These are phyloP conservation scores for Kuraishia ogatae DNA, from an alignment of 805 yeast species.

Conservation along the genomic window DNA sequence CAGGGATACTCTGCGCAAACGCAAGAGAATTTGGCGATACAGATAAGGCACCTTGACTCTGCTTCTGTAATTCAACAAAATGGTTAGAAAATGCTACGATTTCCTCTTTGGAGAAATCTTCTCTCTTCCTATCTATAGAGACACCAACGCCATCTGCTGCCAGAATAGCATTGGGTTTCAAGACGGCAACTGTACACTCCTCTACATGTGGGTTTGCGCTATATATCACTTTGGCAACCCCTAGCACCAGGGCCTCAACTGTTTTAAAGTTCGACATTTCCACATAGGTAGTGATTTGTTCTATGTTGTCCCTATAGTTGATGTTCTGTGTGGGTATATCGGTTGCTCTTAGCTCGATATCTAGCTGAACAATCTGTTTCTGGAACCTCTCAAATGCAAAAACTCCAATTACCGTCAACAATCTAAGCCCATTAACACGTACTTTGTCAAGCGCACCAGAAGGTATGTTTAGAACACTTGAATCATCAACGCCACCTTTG, in stretches of 20 bases:
- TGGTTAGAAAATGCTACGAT: slow-evolving; percentile 15
- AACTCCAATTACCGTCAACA: slow-evolving; percentile 83
- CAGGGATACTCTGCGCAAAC: slow-evolving; percentile 2
- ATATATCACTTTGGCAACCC: slow-evolving; percentile 38
- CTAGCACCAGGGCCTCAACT: slow-evolving; percentile 82
- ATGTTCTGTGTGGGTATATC: slow-evolving; percentile 9
- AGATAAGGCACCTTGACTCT: slow-evolving; percentile 20
- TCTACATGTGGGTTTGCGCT: slow-evolving; percentile 5
- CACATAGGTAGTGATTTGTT: slow-evolving; percentile 47
- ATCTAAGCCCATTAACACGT: slow-evolving; percentile 39
- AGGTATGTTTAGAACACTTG: not conserved
- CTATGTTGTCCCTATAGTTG: slow-evolving; percentile 34
- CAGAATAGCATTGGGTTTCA: slow-evolving; percentile 84
- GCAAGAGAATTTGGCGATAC: not conserved
- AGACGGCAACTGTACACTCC: slow-evolving; percentile 47
- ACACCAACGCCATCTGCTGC: slow-evolving; percentile 90
- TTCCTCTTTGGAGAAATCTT: slow-evolving; percentile 24
- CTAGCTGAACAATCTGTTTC: slow-evolving; percentile 65
- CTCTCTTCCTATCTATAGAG: slow-evolving; percentile 41
- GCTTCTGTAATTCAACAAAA: slow-evolving; percentile 14
- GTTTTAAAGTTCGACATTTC: slow-evolving; percentile 81
- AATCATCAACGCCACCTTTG: not conserved
- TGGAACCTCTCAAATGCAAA: slow-evolving; percentile 83
- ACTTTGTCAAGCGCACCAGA: slow-evolving; percentile 11
- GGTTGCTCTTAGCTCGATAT: slow-evolving; percentile 36